Conservation (phyloP, 1,284 basidiomycete species). For the Cryptococcus neoformans region DNA sequence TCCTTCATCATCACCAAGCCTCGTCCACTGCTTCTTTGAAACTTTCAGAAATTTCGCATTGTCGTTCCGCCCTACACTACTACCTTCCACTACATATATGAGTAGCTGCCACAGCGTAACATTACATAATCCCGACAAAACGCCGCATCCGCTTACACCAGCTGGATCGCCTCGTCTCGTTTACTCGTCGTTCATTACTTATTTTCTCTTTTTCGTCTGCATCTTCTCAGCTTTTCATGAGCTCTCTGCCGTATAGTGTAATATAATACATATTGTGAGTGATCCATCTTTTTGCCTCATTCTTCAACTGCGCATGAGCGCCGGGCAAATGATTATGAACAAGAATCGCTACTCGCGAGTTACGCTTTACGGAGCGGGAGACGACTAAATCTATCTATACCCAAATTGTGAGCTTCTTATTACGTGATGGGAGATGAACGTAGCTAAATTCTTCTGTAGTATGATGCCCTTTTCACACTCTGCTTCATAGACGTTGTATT, state of each 20-base stretch:
- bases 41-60: too few relatives aligned
- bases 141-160: too few relatives aligned
- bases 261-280: not conserved
- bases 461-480: constrained; percentile 20
- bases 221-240: not conserved
- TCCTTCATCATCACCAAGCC: too few relatives aligned
- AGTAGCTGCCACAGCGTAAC: too few relatives aligned
- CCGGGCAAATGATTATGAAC: constrained; percentile 37
- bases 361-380: constrained; percentile 27
- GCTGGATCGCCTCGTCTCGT: too few relatives aligned
- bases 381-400: constrained; percentile 43
- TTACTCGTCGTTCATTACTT: not conserved
- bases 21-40: too few relatives aligned
- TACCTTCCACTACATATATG: too few relatives aligned
- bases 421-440: not conserved
- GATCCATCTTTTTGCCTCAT: too few relatives aligned
- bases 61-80: too few relatives aligned
- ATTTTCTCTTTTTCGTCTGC: not conserved
- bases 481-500: not conserved
- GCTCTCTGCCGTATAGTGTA: too few relatives aligned
- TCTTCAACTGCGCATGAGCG: not conserved
- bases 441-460: constrained; percentile 15
- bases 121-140: too few relatives aligned
- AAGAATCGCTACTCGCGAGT: constrained; percentile 50
- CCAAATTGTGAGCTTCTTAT: constrained; percentile 36